These are phyloP conservation scores for Quercus engelmannii DNA, from an alignment of 306 rosid genomes.

Conservation along the genomic window DNA sequence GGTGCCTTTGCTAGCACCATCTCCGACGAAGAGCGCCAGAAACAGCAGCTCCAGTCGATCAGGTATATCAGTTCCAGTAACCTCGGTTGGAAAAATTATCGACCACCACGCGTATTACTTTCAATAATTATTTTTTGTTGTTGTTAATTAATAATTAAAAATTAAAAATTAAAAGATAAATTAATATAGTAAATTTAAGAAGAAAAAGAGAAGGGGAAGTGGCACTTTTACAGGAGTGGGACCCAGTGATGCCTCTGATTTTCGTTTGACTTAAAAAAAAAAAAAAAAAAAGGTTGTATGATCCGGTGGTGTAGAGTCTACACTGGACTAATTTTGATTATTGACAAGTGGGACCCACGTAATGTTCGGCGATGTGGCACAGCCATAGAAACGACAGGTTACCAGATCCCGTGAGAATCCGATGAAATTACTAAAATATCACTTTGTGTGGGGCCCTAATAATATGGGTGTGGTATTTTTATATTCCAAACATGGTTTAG, in stretches of 20 bases:
- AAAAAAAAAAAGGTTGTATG: too few species aligned
- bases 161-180: background rate
- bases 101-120: background rate
- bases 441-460: background rate
- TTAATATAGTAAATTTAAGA: background rate
- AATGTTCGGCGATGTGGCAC: background rate
- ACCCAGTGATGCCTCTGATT: background rate
- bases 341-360: background rate
- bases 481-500: too few species aligned
- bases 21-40: conserved; percentile 64
- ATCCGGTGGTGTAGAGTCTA: background rate
- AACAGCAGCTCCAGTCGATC: conserved; percentile 76
- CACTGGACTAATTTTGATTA: background rate
- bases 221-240: background rate
- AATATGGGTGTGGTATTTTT: background rate
- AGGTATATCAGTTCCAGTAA: conserved; percentile 28
- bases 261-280: background rate
- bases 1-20: conserved; percentile 30
- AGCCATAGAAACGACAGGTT: background rate
- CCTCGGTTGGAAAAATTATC: too few species aligned
- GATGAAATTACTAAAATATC: background rate
- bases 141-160: too few species aligned
- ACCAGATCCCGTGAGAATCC: background rate
- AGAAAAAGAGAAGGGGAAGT: background rate
- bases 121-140: background rate